Percentiles rank a stretch among this genome's conserved stretches.
Evolutionary conservation across 2,329 filamentous ascomycete species (phyloP).

Genomic region (Taxawa tesnikishii): DNA sequence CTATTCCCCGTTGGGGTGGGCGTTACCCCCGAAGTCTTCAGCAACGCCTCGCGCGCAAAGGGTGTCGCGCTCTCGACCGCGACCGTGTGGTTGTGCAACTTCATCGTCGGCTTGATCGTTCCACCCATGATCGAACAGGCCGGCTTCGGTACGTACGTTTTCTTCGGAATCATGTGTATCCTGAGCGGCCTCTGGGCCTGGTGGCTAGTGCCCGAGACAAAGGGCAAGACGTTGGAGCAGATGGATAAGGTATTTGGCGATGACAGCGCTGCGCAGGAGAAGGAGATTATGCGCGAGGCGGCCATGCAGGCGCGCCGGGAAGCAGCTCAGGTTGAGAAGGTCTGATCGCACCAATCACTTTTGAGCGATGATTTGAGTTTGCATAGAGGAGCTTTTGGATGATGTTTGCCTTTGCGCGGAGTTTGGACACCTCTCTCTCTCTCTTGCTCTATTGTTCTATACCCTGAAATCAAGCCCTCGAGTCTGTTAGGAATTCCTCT

Average conservation of each 20-base stretch:
- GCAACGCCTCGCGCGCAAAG: constrained; percentile 4
- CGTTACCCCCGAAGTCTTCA: constrained; percentile 15
- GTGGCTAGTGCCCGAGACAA: constrained; percentile 16
- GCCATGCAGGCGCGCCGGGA: no score
- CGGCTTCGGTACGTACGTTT: constrained; percentile 12
- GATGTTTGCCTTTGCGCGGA: no score
- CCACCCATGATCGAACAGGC: constrained; percentile 9
- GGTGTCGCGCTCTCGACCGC: no score
- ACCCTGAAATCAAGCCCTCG: no score
- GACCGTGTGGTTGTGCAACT: constrained; percentile 18
- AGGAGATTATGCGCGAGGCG: no score
- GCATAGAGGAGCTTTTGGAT: no score
- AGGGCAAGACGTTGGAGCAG: constrained; percentile 14
- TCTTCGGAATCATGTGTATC: constrained; percentile 11
- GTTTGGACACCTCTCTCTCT: no score
- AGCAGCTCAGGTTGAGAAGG: no score
- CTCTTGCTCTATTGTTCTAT: no score
- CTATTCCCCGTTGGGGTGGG: constrained; percentile 24
- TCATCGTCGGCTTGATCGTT: constrained; percentile 11
- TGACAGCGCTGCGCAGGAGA: constrained; percentile 17
- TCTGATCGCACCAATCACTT: no score
- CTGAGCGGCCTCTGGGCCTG: constrained; percentile 11
- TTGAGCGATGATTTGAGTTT: no score
- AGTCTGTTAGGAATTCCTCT: no score
- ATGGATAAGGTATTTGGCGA: constrained; percentile 17